Conservation (phyloP, 371 early-diverging fungal genomes). For the Sporodiniella umbellata region DNA sequence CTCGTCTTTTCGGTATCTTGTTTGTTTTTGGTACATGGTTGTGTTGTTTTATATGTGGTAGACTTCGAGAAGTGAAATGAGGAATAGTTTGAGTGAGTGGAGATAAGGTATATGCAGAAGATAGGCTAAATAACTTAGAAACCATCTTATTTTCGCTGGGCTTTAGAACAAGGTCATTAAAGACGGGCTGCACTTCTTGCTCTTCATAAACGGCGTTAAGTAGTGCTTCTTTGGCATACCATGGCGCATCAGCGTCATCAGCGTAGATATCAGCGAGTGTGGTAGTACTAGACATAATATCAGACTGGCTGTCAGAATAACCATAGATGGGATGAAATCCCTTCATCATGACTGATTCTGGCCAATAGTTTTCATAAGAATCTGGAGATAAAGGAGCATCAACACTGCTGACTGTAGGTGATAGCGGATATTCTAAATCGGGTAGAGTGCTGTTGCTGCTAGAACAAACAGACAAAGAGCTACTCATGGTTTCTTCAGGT, state of each 20-base stretch:
- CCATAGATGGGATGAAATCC: background rate
- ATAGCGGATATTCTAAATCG: constrained; percentile 9
- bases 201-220: background rate
- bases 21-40: constrained; percentile 17
- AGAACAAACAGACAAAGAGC: background rate
- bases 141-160: constrained; percentile 72
- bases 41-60: constrained; percentile 33
- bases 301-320: constrained; percentile 8
- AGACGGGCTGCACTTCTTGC: background rate
- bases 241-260: constrained; percentile 36
- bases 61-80: constrained; percentile 75
- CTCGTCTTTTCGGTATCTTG: constrained; percentile 42
- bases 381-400: constrained; percentile 11
- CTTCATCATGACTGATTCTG: constrained; percentile 16
- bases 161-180: constrained; percentile 24
- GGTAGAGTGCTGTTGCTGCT: constrained; percentile 4
- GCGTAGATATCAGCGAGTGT: constrained; percentile 14
- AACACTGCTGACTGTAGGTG: constrained; percentile 6
- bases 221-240: constrained; percentile 31
- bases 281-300: constrained; percentile 11
- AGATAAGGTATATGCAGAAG: constrained; percentile 78
- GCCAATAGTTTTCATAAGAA: constrained; percentile 10
- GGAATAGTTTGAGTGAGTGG: constrained; percentile 73
- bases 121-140: constrained; percentile 78
- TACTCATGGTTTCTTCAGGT: constrained; percentile 16